Evolutionary conservation across 1,284 basidiomycete species (phyloP), one percentile per base, ranked within the genome.

Genomic region (Heterobasidion parviporum): DNA sequence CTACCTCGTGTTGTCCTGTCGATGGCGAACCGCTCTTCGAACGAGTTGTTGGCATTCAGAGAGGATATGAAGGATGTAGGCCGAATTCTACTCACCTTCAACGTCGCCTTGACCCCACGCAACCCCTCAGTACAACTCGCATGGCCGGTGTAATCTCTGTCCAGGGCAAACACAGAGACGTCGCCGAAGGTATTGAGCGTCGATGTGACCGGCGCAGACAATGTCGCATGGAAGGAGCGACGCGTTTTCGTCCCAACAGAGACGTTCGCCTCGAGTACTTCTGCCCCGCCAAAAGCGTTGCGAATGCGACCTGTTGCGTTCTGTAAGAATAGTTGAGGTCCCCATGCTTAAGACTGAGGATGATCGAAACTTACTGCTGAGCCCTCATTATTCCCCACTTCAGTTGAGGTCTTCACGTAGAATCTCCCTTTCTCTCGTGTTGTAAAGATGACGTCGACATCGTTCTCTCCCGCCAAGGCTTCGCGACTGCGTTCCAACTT

Each of bases 381-480:
- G 8, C 93, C 96, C 69, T 98, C 96, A 53, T 89, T 90, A 56
- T 97, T 94, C 8, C 97, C 97, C 4, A 98, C 78, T 66, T 98
- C 94, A 1, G 96, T 98, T 1, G 90, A 83, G 1, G 87, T 93
- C 64, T 91, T 94, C 20, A 96, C 67, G 64, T 84, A 94, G 63
- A 89, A 84, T 35, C 91, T 74, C 1, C 92, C 85, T 53, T 82
- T 82, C 67, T 97, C 94, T 48, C 80, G 80, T 10, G 92, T 81
- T 44, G 79, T 77, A 65, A 97, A 81, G 0, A 97, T 81, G 44
- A 98, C 68, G 66, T 98, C 93, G n/a, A 98, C 83, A 62, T 93
- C 92, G 38, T 84, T 80, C 1, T 74, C 69, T 18, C 75, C 70
- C 0, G 89, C 83, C 4, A 83, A 71, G 1, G 75, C 70, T 53